Evolutionary conservation across 2,329 filamentous ascomycete genomes (phyloP), one percentile per base, ranked within the genome.

Genomic region (Truncatella angustata): DNA sequence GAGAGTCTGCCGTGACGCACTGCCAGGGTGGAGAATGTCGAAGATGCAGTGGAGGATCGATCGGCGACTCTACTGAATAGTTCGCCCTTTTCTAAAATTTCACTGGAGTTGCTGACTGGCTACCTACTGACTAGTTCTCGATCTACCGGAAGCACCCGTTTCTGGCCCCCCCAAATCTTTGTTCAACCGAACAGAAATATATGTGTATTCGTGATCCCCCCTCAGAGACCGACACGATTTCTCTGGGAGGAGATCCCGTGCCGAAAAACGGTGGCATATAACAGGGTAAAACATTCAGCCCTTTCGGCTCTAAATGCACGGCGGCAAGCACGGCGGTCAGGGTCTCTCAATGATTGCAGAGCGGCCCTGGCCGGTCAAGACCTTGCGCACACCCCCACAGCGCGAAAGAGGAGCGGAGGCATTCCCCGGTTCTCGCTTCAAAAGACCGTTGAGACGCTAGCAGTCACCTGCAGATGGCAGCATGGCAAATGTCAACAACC

Each of bases 81-180:
- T 18, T 35, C 9, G 26, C 28, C 23, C 44, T 9, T 14, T 10
- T 21, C 20, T 12, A 28, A 11, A 20, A 36, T 21, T 35, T 20
- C 9, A 20, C 32, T 23, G 10, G 44, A n/a, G n/a, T 36, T 21
- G 40, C 21, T 43, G 18, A 32, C 32, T 49, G 45, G 16, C 20
- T 26, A 20, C 30, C 20, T 28, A 28, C 30, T 47, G 44, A 7
- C 14, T 30, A 49, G 24, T 49, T 37, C 16, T 37, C 37, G 45
- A 49, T 49, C 45, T 49, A 36, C 45, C 45, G 45, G 45, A 49
- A 49, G 45, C 45, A 36, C 30, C 45, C 45, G 45, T 23, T 49
- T 32, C 30, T 26, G 21, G 20, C 18, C 40, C 24, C 20, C 20
- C 40, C 18, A 9, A 24, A 16, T 11, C 11, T 23, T 43, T 26